A percentile compares a stretch with the other conserved stretches of the same genome.
Conservation (phyloP, 2,329 filamentous ascomycete genomes). For the Acrocalymma vagum region DNA sequence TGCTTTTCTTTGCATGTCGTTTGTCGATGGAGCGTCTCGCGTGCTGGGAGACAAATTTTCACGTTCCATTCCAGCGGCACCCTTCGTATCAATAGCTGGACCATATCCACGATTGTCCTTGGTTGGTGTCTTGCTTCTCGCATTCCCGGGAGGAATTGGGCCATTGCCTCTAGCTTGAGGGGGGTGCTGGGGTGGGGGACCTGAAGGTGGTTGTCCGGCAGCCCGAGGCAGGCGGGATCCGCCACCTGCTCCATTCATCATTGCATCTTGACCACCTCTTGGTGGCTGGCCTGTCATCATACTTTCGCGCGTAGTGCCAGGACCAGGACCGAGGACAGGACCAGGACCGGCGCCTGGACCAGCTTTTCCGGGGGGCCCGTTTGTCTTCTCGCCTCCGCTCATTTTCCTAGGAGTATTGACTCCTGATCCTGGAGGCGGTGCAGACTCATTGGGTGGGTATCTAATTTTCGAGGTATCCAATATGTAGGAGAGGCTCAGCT, state of each 20-base stretch:
- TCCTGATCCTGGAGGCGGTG: constrained; percentile 37
- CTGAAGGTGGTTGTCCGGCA: constrained; percentile 67
- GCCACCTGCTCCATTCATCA: constrained; percentile 37
- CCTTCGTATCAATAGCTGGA: constrained; percentile 52
- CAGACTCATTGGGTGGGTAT: constrained; percentile 79
- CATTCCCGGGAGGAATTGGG: constrained; percentile 20
- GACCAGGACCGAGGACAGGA: too few relatives aligned
- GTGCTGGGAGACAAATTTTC: constrained; percentile 58
- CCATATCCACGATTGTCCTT: constrained; percentile 57
- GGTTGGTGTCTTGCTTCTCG: constrained; percentile 61
- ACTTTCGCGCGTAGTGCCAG: too few relatives aligned
- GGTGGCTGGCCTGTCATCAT: constrained; percentile 42
- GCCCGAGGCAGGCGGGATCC: constrained; percentile 68
- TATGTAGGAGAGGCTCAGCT: constrained; percentile 88
- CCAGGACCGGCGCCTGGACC: constrained; percentile 41
- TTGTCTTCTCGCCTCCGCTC: constrained; percentile 57
- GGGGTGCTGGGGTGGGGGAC: constrained; percentile 71
- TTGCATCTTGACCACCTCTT: constrained; percentile 45
- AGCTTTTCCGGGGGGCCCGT: constrained; percentile 46
- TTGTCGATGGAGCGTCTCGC: constrained; percentile 41
- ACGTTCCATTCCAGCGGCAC: constrained; percentile 53
- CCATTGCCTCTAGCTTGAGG: constrained; percentile 63
- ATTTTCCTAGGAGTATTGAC: constrained; percentile 51
- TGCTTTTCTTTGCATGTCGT: constrained; percentile 35
- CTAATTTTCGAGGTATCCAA: constrained; percentile 96